Percentiles rank a stretch among this genome's conserved stretches.
These are phyloP conservation scores for Aciculosporium take DNA, from an alignment of 2,329 filamentous ascomycete genomes.

Conservation along the genomic window DNA sequence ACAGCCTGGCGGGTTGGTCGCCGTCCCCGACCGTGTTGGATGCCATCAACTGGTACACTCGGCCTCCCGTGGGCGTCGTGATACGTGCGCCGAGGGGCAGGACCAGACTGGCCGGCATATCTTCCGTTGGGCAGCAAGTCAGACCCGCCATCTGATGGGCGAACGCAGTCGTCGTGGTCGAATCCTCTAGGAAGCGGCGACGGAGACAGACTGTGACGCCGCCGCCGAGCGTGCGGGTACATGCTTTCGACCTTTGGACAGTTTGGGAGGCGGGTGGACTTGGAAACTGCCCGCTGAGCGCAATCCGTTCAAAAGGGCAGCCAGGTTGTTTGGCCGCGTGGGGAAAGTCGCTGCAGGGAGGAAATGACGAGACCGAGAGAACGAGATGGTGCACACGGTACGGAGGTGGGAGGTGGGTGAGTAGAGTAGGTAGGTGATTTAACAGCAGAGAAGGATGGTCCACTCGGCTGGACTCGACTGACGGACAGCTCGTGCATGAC, in stretches of 20 bases:
- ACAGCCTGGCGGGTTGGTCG: not conserved
- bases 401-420: no score
- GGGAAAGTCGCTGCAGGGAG: no score
- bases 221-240: not conserved
- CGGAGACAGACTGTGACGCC: conserved; percentile 3
- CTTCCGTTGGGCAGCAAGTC: not conserved
- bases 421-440: no score
- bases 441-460: no score
- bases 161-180: not conserved
- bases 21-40: not conserved
- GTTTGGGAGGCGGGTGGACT: not conserved
- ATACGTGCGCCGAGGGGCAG: not conserved
- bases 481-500: no score
- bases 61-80: not conserved
- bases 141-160: not conserved
- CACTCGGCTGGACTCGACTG: no score
- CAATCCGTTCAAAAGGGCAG: no score
- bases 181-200: not conserved
- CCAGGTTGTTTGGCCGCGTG: no score
- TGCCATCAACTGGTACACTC: not conserved
- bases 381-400: no score
- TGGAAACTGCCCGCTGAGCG: not conserved
- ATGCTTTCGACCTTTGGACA: not conserved
- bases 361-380: no score
- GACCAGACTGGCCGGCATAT: not conserved